Percentiles rank a stretch among this genome's conserved stretches.
phyloP scores from a whole-genome alignment of 2,329 filamentous ascomycete species.

The Fonsecaea nubica region DNA sequence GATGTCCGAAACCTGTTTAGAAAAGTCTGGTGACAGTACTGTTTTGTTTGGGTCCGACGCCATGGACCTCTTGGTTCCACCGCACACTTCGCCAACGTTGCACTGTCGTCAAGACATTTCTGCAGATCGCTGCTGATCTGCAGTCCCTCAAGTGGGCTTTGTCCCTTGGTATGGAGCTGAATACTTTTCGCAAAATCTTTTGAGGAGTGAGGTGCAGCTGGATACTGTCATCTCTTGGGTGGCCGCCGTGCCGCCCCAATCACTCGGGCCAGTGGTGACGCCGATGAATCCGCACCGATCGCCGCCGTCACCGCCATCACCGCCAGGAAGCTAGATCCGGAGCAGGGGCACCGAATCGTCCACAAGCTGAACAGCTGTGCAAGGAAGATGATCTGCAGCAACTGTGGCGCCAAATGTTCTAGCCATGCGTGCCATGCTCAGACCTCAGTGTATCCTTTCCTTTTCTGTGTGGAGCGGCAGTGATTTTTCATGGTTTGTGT shows the following conservation, averaged over 20 bases:
- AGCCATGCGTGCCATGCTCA: background rate
- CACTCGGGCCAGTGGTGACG: background rate
- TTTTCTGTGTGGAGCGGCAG: background rate
- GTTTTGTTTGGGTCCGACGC: slow-evolving; percentile 9
- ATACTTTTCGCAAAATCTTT: background rate
- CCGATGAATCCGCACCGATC: slow-evolving; percentile 9
- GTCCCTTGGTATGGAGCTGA: background rate
- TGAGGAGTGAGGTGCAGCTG: background rate
- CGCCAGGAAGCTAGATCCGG: slow-evolving; percentile 11
- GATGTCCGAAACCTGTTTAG: slow-evolving; percentile 8
- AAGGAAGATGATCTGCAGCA: slow-evolving; percentile 22
- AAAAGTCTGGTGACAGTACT: slow-evolving; percentile 1
- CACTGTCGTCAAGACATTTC: background rate
- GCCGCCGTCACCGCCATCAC: background rate
- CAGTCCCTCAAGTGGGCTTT: background rate
- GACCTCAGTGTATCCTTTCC: background rate
- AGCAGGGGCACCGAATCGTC: slow-evolving; percentile 4
- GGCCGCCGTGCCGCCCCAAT: background rate
- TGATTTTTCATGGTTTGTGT: background rate
- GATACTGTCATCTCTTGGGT: background rate
- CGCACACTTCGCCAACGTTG: background rate
- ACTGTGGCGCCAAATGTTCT: background rate
- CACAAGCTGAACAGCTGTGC: slow-evolving; percentile 2
- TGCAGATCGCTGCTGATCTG: background rate
- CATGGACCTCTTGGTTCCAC: slow-evolving; percentile 11